Evolutionary conservation across 306 rosid genomes (phyloP), one percentile per base, ranked within the genome.

Genomic region (Gastrolobium villosum): DNA sequence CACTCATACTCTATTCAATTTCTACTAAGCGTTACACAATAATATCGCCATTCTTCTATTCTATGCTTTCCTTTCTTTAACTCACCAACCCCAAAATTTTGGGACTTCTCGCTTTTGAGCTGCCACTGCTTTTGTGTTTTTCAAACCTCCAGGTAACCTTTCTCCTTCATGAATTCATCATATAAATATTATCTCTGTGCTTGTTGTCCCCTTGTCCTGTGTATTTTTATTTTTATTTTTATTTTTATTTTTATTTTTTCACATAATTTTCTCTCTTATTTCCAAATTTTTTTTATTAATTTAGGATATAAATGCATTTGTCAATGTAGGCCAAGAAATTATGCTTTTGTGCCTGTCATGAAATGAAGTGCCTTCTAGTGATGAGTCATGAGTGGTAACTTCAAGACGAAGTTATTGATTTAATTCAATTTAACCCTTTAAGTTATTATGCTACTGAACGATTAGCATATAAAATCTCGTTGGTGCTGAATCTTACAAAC

Each of bases 131-230:
- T 44, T 48, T 44, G 30, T 31, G 61, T 56, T 78, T 61, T n/a
- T 5, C 37, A 66, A 63, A 64, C 35, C 30, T 72, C 40, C 79
- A 48, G 76, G 81, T 81, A 59, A 40, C n/a, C 65, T 65, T 15
- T 79, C 68, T 63, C 48, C 37, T 15, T 3, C 2, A 6, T 15
- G 14, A 7, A 46, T 59, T 26, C 31, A 53, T 50, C 72, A 30
- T 31, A 43, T 68, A 10, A 14, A 30, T 31, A 43, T 68, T 46
- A 14, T n/a, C 63, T 37, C 32, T 79, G 37, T 37, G 26, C 9
- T 40, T 36, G 9, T 72, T 54, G 50, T 60, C 62, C 34, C 45
- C 7, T 64, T 14, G 5, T 28, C 10, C 50, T 13, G 15, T n/a
- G 15, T 36, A 52, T 15, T 5, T 13, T 2, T 43, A n/a, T n/a